phyloP scores from a whole-genome alignment of 75 land plant genomes.

The Gnetum montanum region DNA sequence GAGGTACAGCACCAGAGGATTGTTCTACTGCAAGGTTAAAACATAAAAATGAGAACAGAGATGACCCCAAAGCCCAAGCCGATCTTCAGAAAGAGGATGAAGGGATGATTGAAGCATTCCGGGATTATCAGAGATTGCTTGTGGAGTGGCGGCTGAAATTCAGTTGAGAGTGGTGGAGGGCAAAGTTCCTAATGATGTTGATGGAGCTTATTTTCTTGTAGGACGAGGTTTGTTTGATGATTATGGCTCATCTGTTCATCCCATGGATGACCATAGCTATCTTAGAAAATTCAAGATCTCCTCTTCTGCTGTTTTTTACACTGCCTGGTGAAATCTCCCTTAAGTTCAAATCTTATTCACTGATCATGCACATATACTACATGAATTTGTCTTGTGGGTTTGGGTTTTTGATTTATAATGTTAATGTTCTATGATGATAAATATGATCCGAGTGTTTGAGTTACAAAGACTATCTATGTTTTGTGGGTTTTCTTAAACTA shows the following conservation, averaged over 20 bases:
- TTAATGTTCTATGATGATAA: too few relatives aligned
- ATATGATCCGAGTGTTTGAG: too few relatives aligned
- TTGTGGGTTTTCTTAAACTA: too few relatives aligned
- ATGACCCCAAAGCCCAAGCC: too few relatives aligned
- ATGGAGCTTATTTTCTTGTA: conserved; percentile 58
- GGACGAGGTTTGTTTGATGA: conserved; percentile 75
- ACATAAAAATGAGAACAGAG: too few relatives aligned
- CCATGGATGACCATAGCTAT: conserved; percentile 81
- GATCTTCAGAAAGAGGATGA: too few relatives aligned
- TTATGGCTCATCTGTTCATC: conserved; percentile 67
- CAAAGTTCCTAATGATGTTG: conserved; percentile 41
- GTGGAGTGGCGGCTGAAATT: conserved; percentile 30
- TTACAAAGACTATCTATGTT: too few relatives aligned
- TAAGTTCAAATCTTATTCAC: neutral
- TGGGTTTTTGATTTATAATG: too few relatives aligned
- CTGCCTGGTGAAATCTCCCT: conserved; percentile 22
- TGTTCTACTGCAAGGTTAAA: too few relatives aligned
- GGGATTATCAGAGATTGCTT: conserved; percentile 70
- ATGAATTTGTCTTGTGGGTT: too few relatives aligned
- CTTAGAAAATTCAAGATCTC: conserved; percentile 35
- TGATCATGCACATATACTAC: neutral
- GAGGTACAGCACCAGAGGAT: too few relatives aligned
- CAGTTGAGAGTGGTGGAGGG: conserved; percentile 38
- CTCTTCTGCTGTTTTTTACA: conserved; percentile 22
- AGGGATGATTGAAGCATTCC: conserved; percentile 24